Base-by-base conservation (phyloP, 805 yeast species). In the Nakazawaea laoshanensis region DNA sequence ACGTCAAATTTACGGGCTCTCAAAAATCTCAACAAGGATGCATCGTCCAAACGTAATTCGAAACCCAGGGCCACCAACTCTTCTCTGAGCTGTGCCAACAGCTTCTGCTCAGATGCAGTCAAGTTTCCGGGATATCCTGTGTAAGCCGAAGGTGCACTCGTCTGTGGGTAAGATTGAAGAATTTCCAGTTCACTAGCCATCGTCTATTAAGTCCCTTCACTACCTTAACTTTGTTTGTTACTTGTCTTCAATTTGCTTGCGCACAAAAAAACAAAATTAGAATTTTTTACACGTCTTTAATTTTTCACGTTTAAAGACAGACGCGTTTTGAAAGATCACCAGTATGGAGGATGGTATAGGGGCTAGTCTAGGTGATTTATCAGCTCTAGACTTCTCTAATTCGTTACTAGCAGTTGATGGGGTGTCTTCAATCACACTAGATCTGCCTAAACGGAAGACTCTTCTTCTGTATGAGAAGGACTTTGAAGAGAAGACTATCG, bases 1-100 rank as follows among this genome's bases (percentile, higher is more conserved):
- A 88, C 65, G 48, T 87, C 96, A 52, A 92, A 92, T 67, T 87
- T 88, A 61, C 98, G 77, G 7, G 98, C 98, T 52, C 97, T 76
- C 42, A 92, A 65, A 59, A 92, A 92, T 47, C 98, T 77, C 41
- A 78, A 57, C 50, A 82, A 61, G 3, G 92, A 70, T 11, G 95
- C 85, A 48, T 85, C 95, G 56, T 92, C 98, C 35, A 84, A 58
- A 48, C 97, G 77, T 33, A 74, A 68, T n/a, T 64, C 67, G 61
- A 66, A 86, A 4, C 94, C 95, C 33, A 61, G 68, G 9, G 67
- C 78, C 37, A 57, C 57, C 42, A 88, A 65, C 30, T 67, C 60
- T 13, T 60, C 64, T 46, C 78, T 74, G 37, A 92, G 59, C 42
- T 72, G 66, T 27, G 61, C 66, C 39, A 89, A 59, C 18, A 70